Conservation (phyloP, 2,329 filamentous ascomycete genomes). For the Verticillium tricorpus region DNA sequence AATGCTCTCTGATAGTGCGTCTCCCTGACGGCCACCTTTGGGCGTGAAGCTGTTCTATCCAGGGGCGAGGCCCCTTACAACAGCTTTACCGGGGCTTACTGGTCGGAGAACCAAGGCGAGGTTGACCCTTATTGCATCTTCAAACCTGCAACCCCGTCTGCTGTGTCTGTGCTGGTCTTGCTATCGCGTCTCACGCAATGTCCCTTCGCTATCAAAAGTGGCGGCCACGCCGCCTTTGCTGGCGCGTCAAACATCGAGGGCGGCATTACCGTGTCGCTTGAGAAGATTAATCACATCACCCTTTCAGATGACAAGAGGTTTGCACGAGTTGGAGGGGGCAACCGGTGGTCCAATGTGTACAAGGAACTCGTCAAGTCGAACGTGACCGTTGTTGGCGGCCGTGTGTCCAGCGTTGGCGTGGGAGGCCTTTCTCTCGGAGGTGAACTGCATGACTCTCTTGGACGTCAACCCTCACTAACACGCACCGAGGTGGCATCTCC, state of each 20-base stretch:
- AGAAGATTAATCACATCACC: conserved; percentile 25
- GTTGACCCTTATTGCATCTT: conserved; percentile 18
- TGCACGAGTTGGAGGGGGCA: conserved; percentile 31
- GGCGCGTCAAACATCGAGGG: conserved; percentile 30
- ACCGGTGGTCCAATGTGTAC: conserved; percentile 34
- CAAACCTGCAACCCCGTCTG: conserved; percentile 15
- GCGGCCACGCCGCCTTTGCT: conserved; percentile 39
- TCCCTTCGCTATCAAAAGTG: conserved; percentile 36
- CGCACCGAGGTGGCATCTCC: conserved; percentile 31
- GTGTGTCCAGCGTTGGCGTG: conserved; percentile 34
- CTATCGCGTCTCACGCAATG: conserved; percentile 20
- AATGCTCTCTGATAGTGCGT: conserved; percentile 1
- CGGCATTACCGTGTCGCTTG: conserved; percentile 31
- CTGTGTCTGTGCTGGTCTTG: conserved; percentile 21
- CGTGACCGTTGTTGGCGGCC: conserved; percentile 32
- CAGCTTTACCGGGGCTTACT: conserved; percentile 8
- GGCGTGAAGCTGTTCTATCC: conserved; percentile 6
- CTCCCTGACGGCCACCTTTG: conserved; percentile 5
- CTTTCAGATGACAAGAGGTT: conserved; percentile 22
- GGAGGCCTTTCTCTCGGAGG: conserved; percentile 32
- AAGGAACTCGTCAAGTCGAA: conserved; percentile 23
- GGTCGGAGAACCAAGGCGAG: conserved; percentile 10
- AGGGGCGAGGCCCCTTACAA: background rate
- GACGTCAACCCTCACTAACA: background rate
- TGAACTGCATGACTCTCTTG: background rate